Conservation (phyloP, 441 rosid genomes). For the Manihot esculenta region DNA sequence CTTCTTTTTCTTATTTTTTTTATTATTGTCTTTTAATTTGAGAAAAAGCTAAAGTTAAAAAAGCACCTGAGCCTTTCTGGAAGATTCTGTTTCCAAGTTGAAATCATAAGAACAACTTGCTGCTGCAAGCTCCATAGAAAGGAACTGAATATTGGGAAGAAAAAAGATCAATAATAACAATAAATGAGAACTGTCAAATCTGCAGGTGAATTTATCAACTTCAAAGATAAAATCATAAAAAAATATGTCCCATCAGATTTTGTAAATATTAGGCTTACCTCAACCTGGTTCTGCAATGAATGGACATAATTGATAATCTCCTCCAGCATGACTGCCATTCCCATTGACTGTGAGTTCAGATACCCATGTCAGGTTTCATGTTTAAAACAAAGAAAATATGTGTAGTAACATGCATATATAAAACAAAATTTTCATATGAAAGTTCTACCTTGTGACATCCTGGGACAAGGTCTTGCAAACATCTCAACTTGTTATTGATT, state of each 20-base stretch:
- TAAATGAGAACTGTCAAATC: not conserved
- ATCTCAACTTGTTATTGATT: constrained; percentile 51
- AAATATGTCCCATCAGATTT: not conserved
- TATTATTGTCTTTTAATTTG: not conserved
- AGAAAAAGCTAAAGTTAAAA: not conserved
- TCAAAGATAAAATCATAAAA: not conserved
- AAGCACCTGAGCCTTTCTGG: constrained; percentile 34
- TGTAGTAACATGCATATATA: no score
- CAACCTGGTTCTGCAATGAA: constrained; percentile 66
- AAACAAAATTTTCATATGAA: no score
- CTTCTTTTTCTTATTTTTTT: no score
- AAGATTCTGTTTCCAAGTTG: constrained; percentile 28
- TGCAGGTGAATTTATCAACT: not conserved
- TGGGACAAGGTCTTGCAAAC: constrained; percentile 54
- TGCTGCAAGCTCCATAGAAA: constrained; percentile 66
- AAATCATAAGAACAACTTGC: constrained; percentile 38
- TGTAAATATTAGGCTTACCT: constrained; percentile 33
- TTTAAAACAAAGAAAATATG: not conserved
- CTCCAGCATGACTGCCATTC: constrained; percentile 66
- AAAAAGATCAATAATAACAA: not conserved
- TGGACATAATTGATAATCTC: constrained; percentile 65
- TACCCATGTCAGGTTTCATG: constrained; percentile 11
- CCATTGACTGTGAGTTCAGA: constrained; percentile 51
- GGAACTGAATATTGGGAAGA: constrained; percentile 43
- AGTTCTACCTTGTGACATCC: constrained; percentile 53